Conservation (phyloP, 2,329 filamentous ascomycete genomes). For the Clarireedia paspali region DNA sequence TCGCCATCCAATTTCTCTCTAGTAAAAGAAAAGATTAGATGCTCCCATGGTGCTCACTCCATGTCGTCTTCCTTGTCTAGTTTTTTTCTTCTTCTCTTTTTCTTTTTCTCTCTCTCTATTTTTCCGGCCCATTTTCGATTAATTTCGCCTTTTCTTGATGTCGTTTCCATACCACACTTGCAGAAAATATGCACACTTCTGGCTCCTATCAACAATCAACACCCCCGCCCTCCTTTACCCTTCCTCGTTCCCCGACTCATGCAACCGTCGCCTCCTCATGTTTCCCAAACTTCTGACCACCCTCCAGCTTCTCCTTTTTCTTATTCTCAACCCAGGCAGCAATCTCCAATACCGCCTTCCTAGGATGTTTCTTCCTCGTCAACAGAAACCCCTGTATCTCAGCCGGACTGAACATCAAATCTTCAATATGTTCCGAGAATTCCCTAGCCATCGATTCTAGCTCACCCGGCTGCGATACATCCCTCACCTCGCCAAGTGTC, state of each 20-base stretch:
- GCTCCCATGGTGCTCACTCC: too few relatives aligned
- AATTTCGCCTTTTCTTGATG: too few relatives aligned
- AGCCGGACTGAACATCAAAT: constrained; percentile 47
- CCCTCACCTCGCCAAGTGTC: background rate
- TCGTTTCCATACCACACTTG: too few relatives aligned
- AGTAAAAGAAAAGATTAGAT: too few relatives aligned
- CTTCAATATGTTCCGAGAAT: constrained; percentile 47
- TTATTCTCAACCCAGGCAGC: constrained; percentile 46
- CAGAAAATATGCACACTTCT: background rate
- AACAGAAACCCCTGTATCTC: constrained; percentile 59
- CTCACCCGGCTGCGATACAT: constrained; percentile 22
- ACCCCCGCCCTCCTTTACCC: background rate
- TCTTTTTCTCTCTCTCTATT: too few relatives aligned
- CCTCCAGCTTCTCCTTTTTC: constrained; percentile 22
- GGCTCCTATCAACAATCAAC: background rate
- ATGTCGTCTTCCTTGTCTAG: too few relatives aligned
- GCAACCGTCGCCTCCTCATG: background rate
- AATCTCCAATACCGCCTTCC: constrained; percentile 45
- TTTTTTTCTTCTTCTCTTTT: too few relatives aligned
- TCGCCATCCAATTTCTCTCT: too few relatives aligned
- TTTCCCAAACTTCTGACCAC: background rate
- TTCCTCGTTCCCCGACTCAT: background rate
- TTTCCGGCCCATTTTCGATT: too few relatives aligned
- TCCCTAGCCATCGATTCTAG: constrained; percentile 29
- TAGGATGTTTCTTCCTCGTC: constrained; percentile 52